Evolutionary conservation across 2,329 filamentous ascomycete genomes (phyloP), one percentile per base, ranked within the genome.

Genomic region (Colletotrichum kahawae): DNA sequence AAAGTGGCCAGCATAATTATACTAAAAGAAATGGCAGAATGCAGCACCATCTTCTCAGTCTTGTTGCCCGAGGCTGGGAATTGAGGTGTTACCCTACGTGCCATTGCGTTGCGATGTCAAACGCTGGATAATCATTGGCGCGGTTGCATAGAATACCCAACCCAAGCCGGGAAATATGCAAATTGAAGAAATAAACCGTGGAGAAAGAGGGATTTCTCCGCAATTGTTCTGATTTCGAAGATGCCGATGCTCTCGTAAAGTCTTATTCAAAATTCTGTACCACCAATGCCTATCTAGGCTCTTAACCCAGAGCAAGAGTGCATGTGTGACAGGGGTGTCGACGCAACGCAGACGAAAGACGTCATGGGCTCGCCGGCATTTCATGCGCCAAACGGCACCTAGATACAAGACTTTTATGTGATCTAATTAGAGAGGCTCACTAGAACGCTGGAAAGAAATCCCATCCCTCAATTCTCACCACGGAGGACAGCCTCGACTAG

Each of bases 401-500:
- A 13, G 13, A 13, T 36, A 14, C 13, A 36, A 13, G 5, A 36
- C 13, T 14, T 36, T 13, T 14, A 36, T 7, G 13, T 14, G 13
- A 7, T 16, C 1, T 36, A 2, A 14, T 7, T 16, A 6, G 5
- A 16, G 34, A 36, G 13, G 13, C 13, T 36, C 34, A 36, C 24
- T 27, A 27, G 24, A 27, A 27, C 24, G 5, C 4, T 5, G 24
- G 24, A 27, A 27, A 27, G 24, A 27, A 27, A 27, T 27, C 24
- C 24, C 24, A 27, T 27, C 24, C 24, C 24, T 27, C 24, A 27
- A 27, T 27, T 27, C 24, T 27, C 24, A 5, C 24, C 24, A 27
- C 18, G 8, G 18, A n/a, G 9, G 18, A n/a, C 18, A 12, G 0
- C 5, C n/a, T 5, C 1, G 5, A 21, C 5, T 21, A 18, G n/a